phyloP scores from a whole-genome alignment of 2,329 filamentous ascomycete genomes.

The Monosporascus ibericus region DNA sequence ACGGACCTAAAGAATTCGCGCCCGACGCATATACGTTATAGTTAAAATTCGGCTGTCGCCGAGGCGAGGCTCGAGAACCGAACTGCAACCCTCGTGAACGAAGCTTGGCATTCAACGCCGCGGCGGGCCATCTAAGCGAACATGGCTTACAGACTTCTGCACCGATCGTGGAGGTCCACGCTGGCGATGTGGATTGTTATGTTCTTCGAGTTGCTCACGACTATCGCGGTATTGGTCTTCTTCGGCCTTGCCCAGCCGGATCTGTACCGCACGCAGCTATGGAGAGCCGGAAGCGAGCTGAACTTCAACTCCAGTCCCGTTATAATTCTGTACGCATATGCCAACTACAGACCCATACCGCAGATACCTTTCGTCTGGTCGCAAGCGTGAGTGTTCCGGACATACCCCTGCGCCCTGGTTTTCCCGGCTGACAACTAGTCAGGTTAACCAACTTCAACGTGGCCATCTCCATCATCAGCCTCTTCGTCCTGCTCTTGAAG shows the following conservation, averaged over 20 bases:
- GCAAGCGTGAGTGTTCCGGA: constrained; percentile 49
- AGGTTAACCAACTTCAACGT: constrained; percentile 73
- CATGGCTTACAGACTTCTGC: constrained; percentile 50
- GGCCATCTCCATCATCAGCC: constrained; percentile 67
- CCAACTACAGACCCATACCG: constrained; percentile 60
- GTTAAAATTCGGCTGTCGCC: not conserved
- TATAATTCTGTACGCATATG: constrained; percentile 65
- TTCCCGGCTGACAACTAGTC: constrained; percentile 10
- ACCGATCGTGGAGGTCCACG: constrained; percentile 52
- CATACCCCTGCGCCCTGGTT: not conserved
- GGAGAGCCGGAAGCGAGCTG: constrained; percentile 64
- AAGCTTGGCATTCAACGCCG: not conserved
- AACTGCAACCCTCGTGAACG: not conserved
- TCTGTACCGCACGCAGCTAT: constrained; percentile 64
- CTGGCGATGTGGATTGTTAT: constrained; percentile 58
- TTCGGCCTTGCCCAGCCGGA: constrained; percentile 70
- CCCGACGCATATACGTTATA: not conserved
- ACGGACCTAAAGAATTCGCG: constrained; percentile 1
- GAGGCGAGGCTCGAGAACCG: not conserved
- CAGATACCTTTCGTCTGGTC: constrained; percentile 68
- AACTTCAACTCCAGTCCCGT: constrained; percentile 70
- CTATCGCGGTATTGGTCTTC: constrained; percentile 60
- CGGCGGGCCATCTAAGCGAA: constrained; percentile 11
- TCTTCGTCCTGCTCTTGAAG: constrained; percentile 71
- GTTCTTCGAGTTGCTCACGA: constrained; percentile 57